Percentiles rank a stretch among this genome's conserved stretches.
phyloP scores from a whole-genome alignment of 2,329 filamentous ascomycete genomes.

The Aspergillus viridinutans region DNA sequence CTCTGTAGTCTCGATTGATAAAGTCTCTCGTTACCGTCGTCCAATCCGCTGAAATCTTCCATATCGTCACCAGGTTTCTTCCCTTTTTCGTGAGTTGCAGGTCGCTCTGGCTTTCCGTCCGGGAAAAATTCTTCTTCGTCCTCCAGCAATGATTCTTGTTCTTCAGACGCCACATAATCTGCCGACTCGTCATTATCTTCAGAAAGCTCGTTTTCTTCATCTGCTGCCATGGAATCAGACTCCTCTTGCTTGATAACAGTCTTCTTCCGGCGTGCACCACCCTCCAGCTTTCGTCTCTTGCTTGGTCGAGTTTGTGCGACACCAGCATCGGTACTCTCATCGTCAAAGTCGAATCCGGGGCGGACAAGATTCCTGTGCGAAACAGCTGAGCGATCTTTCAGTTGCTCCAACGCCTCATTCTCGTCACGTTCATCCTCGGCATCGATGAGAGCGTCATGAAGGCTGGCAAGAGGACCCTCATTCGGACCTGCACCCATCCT shows the following conservation, averaged over 20 bases:
- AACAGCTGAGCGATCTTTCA: conserved; percentile 41
- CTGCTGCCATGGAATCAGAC: conserved; percentile 2
- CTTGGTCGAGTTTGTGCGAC: conserved; percentile 18
- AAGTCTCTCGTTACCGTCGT: conserved; percentile 82
- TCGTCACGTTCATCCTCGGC: conserved; percentile 67
- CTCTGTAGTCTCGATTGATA: conserved; percentile 71
- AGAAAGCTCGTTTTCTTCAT: conserved; percentile 14
- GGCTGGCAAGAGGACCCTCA: conserved; percentile 60
- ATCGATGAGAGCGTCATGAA: conserved; percentile 74
- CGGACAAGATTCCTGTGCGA: conserved; percentile 71
- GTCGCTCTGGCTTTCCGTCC: conserved; percentile 23
- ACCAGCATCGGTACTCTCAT: conserved; percentile 33
- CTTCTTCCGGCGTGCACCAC: not conserved
- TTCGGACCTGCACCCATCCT: conserved; percentile 61
- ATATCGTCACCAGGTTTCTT: conserved; percentile 36
- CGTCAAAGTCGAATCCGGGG: conserved; percentile 63
- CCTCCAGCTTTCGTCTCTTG: conserved; percentile 35
- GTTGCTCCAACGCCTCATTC: conserved; percentile 44
- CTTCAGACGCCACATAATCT: conserved; percentile 32
- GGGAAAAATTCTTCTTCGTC: conserved; percentile 35
- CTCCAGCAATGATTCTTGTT: conserved; percentile 24
- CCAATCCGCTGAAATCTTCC: conserved; percentile 62
- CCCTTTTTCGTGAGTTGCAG: conserved; percentile 15
- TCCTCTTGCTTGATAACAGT: conserved; percentile 2
- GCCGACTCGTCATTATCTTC: conserved; percentile 31